A percentile compares a stretch with the other conserved stretches of the same genome.
phyloP scores from a whole-genome alignment of 164 flowering plant genomes.

The Litsea cubeba region DNA sequence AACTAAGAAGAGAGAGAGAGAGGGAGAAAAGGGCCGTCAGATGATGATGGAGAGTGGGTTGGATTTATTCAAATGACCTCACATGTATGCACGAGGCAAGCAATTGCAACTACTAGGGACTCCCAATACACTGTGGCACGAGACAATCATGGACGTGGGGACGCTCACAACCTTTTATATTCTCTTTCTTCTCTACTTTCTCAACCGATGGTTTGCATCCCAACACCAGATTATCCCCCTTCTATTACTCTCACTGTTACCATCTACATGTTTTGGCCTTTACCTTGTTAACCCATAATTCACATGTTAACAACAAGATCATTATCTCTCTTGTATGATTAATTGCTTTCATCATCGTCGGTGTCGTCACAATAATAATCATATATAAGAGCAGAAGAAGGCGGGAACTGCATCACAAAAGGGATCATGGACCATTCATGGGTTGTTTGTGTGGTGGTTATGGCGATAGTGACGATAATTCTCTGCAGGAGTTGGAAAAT shows the following conservation, averaged over 20 bases:
- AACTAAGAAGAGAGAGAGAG: conserved; percentile 4
- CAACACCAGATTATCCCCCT: background rate
- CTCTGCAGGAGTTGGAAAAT: conserved; percentile 23
- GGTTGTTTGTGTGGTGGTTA: conserved; percentile 19
- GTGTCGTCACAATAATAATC: conserved; percentile 4
- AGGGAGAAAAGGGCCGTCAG: conserved; percentile 23
- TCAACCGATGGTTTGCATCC: background rate
- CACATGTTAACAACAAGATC: background rate
- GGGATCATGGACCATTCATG: conserved; percentile 23
- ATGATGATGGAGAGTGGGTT: conserved; percentile 38
- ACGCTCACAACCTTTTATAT: conserved; percentile 2
- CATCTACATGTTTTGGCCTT: background rate
- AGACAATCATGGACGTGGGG: conserved; percentile 53
- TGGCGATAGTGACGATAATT: conserved; percentile 21
- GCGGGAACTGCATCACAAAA: background rate
- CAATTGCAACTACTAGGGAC: conserved; percentile 28
- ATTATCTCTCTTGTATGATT: background rate
- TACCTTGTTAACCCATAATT: background rate
- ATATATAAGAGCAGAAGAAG: conserved; percentile 8
- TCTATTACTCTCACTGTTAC: background rate
- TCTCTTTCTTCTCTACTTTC: conserved; percentile 2
- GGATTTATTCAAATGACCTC: conserved; percentile 42
- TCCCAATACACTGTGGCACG: conserved; percentile 25
- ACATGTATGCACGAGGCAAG: conserved; percentile 62
- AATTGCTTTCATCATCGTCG: background rate